phyloP scores from a whole-genome alignment of 495 filamentous ascomycete genomes.

The Platismatia glauca region DNA sequence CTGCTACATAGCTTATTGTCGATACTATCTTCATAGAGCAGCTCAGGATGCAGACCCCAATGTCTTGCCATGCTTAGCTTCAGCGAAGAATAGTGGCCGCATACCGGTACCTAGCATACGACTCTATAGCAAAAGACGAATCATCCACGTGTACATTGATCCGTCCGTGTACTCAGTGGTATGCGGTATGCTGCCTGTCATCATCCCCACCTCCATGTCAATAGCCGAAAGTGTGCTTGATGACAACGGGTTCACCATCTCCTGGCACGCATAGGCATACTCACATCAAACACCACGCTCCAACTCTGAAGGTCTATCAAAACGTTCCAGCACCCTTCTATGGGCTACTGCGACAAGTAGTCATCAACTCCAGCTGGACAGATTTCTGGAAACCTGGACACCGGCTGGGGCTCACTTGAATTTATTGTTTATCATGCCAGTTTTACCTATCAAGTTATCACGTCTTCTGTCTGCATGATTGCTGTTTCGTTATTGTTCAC shows the following conservation, averaged over 20 bases:
- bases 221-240: slow-evolving; percentile 6
- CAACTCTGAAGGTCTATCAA: background rate
- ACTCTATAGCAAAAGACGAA: slow-evolving; percentile 35
- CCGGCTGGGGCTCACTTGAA: background rate
- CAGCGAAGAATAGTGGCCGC: slow-evolving; percentile 25
- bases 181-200: slow-evolving; percentile 11
- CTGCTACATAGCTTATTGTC: slow-evolving; percentile 59
- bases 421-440: background rate
- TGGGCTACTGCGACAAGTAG: background rate
- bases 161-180: slow-evolving; percentile 20
- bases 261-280: background rate
- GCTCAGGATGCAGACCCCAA: slow-evolving; percentile 42
- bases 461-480: background rate
- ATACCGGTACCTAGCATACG: slow-evolving; percentile 40
- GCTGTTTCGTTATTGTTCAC: background rate
- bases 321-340: background rate
- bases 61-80: slow-evolving; percentile 29
- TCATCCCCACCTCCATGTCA: slow-evolving; percentile 15
- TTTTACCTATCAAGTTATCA: background rate
- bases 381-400: background rate
- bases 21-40: slow-evolving; percentile 58
- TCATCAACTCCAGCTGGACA: background rate
- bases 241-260: background rate
- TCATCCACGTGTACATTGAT: slow-evolving; percentile 21
- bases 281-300: background rate